phyloP scores from a whole-genome alignment of 139 green algal genomes.

The Picochlorum sp. region DNA sequence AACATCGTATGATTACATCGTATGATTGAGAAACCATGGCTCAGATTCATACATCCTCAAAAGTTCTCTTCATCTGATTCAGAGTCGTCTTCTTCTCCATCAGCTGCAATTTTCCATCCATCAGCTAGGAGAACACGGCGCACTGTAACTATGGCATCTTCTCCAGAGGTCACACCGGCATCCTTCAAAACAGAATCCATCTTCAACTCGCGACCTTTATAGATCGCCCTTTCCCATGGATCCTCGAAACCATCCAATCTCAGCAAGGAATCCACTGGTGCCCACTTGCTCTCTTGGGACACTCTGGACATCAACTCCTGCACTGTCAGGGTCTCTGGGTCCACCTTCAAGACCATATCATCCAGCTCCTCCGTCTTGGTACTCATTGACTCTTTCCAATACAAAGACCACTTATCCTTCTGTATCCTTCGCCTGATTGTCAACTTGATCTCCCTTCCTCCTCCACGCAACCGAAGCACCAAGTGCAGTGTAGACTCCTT shows the following conservation, averaged over 20 bases:
- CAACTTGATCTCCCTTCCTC: slow-evolving; percentile 23
- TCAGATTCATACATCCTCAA: background rate
- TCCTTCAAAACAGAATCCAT: slow-evolving; percentile 7
- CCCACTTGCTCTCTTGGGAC: slow-evolving; percentile 20
- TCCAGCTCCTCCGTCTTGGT: slow-evolving; percentile 42
- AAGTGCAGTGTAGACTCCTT: slow-evolving; percentile 66
- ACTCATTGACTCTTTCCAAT: slow-evolving; percentile 74
- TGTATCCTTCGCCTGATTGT: slow-evolving; percentile 60
- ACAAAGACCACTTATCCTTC: slow-evolving; percentile 69
- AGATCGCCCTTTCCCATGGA: slow-evolving; percentile 34
- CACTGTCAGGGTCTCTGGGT: slow-evolving; percentile 13
- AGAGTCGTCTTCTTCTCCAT: slow-evolving; percentile 12
- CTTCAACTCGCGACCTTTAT: slow-evolving; percentile 28
- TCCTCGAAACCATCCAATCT: slow-evolving; percentile 40
- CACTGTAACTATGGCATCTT: slow-evolving; percentile 21
- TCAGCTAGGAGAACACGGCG: slow-evolving; percentile 31
- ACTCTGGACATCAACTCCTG: slow-evolving; percentile 19
- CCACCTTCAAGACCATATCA: slow-evolving; percentile 19
- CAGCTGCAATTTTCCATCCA: slow-evolving; percentile 26
- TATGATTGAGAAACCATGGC: background rate
- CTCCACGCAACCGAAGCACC: slow-evolving; percentile 32
- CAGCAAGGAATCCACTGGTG: slow-evolving; percentile 16
- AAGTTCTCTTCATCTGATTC: slow-evolving; percentile 12
- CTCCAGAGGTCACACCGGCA: slow-evolving; percentile 18
- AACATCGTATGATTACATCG: background rate